Evolutionary conservation across 768 basidiomycete genomes (phyloP).

Genomic region (Suillus plorans): DNA sequence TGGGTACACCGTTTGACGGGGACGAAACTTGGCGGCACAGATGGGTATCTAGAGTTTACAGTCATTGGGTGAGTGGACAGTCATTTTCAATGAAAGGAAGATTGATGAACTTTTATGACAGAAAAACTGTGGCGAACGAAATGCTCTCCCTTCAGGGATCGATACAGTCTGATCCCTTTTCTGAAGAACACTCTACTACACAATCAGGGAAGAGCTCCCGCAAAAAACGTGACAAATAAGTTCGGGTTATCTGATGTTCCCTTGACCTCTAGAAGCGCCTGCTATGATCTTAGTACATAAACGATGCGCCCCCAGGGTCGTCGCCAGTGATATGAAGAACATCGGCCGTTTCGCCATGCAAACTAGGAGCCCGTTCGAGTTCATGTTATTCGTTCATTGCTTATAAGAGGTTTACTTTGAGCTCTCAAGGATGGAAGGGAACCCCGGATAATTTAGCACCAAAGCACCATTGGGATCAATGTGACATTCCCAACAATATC

Average conservation of each 20-base stretch:
- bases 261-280: too few species aligned
- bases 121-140: conserved; percentile 86
- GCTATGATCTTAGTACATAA: too few species aligned
- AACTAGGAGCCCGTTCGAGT: too few species aligned
- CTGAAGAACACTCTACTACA: neutral
- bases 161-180: conserved; percentile 36
- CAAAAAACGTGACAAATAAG: neutral
- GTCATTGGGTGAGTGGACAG: conserved; percentile 75
- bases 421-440: too few species aligned
- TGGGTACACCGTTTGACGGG: conserved; percentile 81
- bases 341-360: too few species aligned
- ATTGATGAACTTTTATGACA: conserved; percentile 31
- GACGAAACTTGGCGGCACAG: conserved; percentile 63
- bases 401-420: too few species aligned
- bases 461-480: too few species aligned
- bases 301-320: too few species aligned
- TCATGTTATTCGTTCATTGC: too few species aligned
- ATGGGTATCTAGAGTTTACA: conserved; percentile 75
- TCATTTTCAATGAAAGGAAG: conserved; percentile 7
- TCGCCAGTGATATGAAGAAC: too few species aligned
- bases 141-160: conserved; percentile 91
- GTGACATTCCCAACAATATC: too few species aligned
- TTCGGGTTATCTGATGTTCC: neutral
- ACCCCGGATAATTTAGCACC: too few species aligned
- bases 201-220: neutral